Evolutionary conservation across 2,329 filamentous ascomycete species (phyloP), one percentile per base, ranked within the genome.

Genomic region (Neoarthrinium moseri): DNA sequence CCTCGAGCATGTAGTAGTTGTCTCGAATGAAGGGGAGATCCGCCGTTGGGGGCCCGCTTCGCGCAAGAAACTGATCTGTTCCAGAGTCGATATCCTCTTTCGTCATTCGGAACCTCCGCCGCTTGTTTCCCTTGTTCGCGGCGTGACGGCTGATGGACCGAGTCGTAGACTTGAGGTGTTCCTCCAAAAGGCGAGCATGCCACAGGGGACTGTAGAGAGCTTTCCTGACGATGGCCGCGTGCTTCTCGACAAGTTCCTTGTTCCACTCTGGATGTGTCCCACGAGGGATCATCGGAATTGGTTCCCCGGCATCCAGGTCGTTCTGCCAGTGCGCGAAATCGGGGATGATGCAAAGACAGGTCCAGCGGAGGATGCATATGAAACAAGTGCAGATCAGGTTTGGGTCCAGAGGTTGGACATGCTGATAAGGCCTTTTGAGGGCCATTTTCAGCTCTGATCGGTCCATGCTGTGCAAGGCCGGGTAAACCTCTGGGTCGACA

Each of bases 241-340:
- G 70, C 1, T 54, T 50, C 1, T 61, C 59, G 1, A 78, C 56
- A 1, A 83, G 65, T 6, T 62, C 43, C 15, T 53, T 48, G 52
- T 83, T 81, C 79, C 78, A 82, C 15, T 64, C 56, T 0, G 75
- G 72, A 5, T 56, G 46, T 6, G 61, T 63, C 1, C 78, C 78
- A 2, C 77, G 66, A 0, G 70, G 63, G 22, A 82, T 71, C 27
- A 72, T 71, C 0, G 75, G 75, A 2, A 83, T 73, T 0, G 78
- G 77, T 13, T 73, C 67, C 1, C 76, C 71, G 0, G 56, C 52
- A 46, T 83, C 73, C 6, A 83, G 68, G 34, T 76, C 56, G 2
- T 54, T 35, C 54, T 82, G 80, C 74, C 78, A 83, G 54, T 77
- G 66, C 0, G 75, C 71, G 53, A 83, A 77, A 53, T 84, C 80